Base-by-base conservation (phyloP, 176 grass and related monocot genomes). In the Aechmea fasciata region DNA sequence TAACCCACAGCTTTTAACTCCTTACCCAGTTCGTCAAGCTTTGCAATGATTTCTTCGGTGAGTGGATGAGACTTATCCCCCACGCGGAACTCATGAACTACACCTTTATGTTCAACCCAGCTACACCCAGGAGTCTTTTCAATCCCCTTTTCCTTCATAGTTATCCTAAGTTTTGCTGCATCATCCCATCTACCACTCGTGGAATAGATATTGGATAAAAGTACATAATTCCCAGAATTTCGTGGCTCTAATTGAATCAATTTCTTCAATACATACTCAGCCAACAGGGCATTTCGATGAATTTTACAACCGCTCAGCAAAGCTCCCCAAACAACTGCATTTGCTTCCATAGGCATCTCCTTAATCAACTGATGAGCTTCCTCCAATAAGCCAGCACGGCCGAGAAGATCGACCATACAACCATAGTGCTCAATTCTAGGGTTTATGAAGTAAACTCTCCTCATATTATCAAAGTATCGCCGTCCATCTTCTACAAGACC, bases 251-350 rank as follows among this genome's bases (percentile, higher is more conserved):
- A 49, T 13, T 3, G 52, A 69, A 91, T 78, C 73, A 91, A 82
- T 54, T 83, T 75, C 79, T 80, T 87, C 79, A 91, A 68, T 0
- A 9, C 88, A 75, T 80, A 69, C 53, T 91, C 69, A 50, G 89
- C 84, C 11, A 85, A 69, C 65, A 71, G 53, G 13, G 73, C 2
- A 0, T 87, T 11, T 9, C 73, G 75, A 13, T 87, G 76, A 47
- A 87, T 81, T 62, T 77, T 87, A 79, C 89, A 91, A 12, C 89
- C 89, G 75, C 84, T 77, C 63, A 91, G 79, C 63, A 91, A 68
- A 53, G 85, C 65, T 2, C 84, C 88, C 88, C 82, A 91, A 19
- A 87, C 55, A 23, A 87, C 79, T 11, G 85, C 85, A 75, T 87
- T 87, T 55, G 89, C 69, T 69, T 82, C 59, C 81, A 87, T 82